Evolutionary conservation across 768 basidiomycete species (phyloP), one percentile per base, ranked within the genome.

Genomic region (Psilocybe cubensis): DNA sequence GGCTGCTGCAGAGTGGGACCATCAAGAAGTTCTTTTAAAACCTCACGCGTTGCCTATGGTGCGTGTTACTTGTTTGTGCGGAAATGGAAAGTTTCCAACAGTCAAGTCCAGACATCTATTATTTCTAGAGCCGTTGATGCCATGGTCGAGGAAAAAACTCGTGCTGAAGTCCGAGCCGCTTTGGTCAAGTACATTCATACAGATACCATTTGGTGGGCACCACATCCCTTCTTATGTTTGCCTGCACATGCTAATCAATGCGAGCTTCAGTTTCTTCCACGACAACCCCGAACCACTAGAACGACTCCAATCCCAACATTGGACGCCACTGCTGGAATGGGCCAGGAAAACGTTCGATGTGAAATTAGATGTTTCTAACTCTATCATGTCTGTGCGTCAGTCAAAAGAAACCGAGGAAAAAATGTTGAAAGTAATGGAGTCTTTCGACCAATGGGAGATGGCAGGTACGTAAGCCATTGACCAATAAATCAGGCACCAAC

Each of bases 1-100:
- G 55, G 87, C 98, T 64, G 97, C 95, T 18, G 83, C 91, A 54
- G 97, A 99, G 76, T 99, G 97, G 97, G 95, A 99, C 66, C 91
- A 89, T 66, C 96, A 98, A 73, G 86, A 86, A 56, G 87, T 78
- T 4, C 66, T 96, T 1, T 69, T 98, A 60, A 98, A 96, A 72
- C 90, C 90, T 23, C 92, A 96, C 71, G 89, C 94, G 1, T 75
- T 99, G 23, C 95, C 97, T 14, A 84, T 97, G 83, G 96, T 97
- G 68, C 52, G 78, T 43, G 5, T 18, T 56, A 43, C n/a, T 27
- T 51, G 1, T 5, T 29, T 18, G 44, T 28, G 20, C 38, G 33
- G n/a, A 6, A 31, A 27, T 3, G n/a, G 35, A 42, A 31, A 9
- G 42, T 62, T 48, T 44, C 42, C 58, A 31, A 61, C 43, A 35